These are phyloP conservation scores for Cornus florida DNA, from an alignment of 148 eudicot species.

Conservation along the genomic window DNA sequence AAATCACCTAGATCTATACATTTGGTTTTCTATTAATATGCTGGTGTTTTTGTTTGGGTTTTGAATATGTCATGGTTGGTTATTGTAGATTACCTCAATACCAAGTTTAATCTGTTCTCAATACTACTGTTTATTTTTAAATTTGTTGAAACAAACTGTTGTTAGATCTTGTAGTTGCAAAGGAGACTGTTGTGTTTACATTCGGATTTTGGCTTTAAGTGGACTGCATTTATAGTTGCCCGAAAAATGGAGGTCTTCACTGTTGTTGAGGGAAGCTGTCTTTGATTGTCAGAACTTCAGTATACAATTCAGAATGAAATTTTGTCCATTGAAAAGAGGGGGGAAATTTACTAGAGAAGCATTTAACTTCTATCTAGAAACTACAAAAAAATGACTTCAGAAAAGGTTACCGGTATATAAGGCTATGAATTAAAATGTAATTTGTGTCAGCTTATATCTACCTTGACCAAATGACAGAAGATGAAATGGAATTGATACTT, in stretches of 20 bases:
- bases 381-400: not conserved
- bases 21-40: not conserved
- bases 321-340: too few relatives aligned
- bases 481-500: not conserved
- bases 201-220: not conserved
- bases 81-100: not conserved
- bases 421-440: not conserved
- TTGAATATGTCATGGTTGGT: conserved; percentile 10
- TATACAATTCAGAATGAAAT: too few relatives aligned
- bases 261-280: not conserved
- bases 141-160: not conserved
- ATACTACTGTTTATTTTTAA: not conserved
- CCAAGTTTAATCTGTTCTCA: not conserved
- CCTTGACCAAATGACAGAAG: not conserved
- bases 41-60: conserved; percentile 5
- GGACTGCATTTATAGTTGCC: not conserved
- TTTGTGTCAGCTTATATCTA: not conserved
- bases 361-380: conserved; percentile 7
- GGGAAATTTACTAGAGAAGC: not conserved
- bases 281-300: too few relatives aligned
- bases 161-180: not conserved
- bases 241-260: not conserved
- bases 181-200: not conserved
- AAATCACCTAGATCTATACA: not conserved
- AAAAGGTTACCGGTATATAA: not conserved